Base-by-base conservation (phyloP, 352 stramenopile genomes). In the Globisporangium viniferum region DNA sequence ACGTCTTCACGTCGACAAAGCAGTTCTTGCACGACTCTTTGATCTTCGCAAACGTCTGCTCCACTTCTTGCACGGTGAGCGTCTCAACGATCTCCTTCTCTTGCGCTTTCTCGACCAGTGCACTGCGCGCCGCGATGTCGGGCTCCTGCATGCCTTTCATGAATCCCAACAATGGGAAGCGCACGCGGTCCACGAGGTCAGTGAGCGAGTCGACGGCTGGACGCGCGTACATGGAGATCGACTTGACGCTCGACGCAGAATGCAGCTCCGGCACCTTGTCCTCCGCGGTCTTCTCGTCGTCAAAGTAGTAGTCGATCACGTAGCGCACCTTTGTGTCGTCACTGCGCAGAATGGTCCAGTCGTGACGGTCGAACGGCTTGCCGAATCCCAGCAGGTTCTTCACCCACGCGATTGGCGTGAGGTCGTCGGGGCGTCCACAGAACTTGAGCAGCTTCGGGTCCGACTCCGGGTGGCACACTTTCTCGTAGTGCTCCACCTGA, bases 291-390 rank as follows among this genome's bases (percentile, higher is more conserved):
- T 94, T 95, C 5, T 93, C 74, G 68, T 97, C 90, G 73, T 97
- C 89, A 67, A 95, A 97, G 81, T 99, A 99, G 79, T 99, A 99
- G 87, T 99, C 98, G 74, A 99, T 99, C 31, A 99, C 96, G 76
- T 99, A 99, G 64, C 98, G 92, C 48, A 98, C 92, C 69, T 97
- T 79, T 14, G 89, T 91, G 54, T 95, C 91, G 76, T 93, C 84
- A 44, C 87, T 86, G 66, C 95, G 88, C 44, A 95, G 72, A 14
- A 99, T 91, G 6, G 97, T 98, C 98, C 98, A 99, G 86, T 99
- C 98, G 76, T 99, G 93, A 41, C 96, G 93, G 82, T 99, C 98
- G 75, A 99, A 99, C 0, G 95, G 95, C 62, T 94, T 89, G 51
- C 86, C 88, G 59, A 86, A 88, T 58, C 91, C 91, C 5, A 98